phyloP scores from a whole-genome alignment of 306 rosid genomes.

The Inga laurina region DNA sequence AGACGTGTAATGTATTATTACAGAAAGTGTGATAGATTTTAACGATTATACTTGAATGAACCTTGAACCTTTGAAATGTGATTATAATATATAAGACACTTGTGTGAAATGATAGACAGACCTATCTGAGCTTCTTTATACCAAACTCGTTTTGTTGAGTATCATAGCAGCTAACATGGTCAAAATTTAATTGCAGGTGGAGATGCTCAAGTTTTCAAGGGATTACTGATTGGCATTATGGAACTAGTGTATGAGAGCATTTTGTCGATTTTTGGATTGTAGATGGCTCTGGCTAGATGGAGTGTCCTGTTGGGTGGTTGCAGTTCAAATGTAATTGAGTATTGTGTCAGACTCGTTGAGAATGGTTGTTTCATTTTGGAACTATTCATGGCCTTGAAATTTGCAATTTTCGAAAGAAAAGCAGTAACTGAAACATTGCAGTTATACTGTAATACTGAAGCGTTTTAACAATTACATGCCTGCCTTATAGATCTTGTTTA shows the following conservation, averaged over 20 bases:
- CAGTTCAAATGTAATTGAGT: no score
- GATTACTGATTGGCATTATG: slow-evolving; percentile 46
- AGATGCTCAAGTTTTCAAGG: slow-evolving; percentile 61
- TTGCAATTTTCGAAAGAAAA: slow-evolving; percentile 13
- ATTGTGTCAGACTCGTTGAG: no score
- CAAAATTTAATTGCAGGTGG: no score
- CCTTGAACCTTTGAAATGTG: slow-evolving; percentile 11
- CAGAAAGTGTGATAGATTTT: not conserved
- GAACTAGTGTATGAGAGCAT: no score
- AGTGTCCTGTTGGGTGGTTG: no score
- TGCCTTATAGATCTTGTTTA: slow-evolving; percentile 19
- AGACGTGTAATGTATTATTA: not conserved
- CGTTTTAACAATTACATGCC: not conserved
- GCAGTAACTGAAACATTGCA: slow-evolving; percentile 12
- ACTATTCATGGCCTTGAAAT: slow-evolving; percentile 5
- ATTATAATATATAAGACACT: not conserved
- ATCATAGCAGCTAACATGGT: not conserved
- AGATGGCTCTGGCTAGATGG: no score
- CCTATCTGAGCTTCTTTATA: not conserved
- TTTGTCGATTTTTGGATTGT: no score
- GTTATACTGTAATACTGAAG: not conserved
- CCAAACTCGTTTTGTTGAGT: not conserved
- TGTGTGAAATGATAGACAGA: not conserved
- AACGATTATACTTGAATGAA: not conserved
- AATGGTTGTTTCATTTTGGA: not conserved